phyloP scores from a whole-genome alignment of 345 rosid genomes.

The Moricandia arvensis region DNA sequence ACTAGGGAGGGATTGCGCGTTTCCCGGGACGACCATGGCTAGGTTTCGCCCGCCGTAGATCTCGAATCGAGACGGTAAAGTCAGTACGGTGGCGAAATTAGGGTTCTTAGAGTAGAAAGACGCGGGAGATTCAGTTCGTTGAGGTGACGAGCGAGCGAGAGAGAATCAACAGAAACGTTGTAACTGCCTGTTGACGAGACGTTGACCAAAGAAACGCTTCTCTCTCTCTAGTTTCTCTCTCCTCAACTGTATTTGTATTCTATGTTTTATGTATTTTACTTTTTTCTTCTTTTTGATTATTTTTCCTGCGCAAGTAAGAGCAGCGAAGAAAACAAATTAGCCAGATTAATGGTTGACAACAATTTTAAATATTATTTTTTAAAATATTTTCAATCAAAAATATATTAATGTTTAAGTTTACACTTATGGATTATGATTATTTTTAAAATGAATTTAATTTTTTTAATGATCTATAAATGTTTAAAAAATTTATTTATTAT shows the following conservation, averaged over 20 bases:
- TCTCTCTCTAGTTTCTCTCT: constrained; percentile 19
- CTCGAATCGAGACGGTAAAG: constrained; percentile 14
- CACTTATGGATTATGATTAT: too few relatives aligned
- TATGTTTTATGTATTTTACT: too few relatives aligned
- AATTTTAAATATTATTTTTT: too few relatives aligned
- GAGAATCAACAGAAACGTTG: constrained; percentile 49
- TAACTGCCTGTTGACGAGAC: constrained; percentile 52
- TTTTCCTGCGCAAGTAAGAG: too few relatives aligned
- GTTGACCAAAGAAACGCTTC: constrained; percentile 28
- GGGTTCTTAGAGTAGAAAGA: constrained; percentile 43
- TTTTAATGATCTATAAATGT: too few relatives aligned
- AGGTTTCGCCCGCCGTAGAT: constrained; percentile 28
- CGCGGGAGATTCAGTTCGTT: constrained; percentile 31
- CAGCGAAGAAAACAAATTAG: too few relatives aligned
- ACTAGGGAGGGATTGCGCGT: constrained; percentile 42
- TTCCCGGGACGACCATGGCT: constrained; percentile 66
- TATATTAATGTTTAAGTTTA: too few relatives aligned
- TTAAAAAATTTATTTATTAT: too few relatives aligned
- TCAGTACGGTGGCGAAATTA: constrained; percentile 40
- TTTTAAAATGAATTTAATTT: too few relatives aligned
- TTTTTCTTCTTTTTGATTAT: too few relatives aligned
- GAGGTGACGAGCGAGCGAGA: neutral
- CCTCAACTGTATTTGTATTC: neutral
- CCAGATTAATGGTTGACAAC: too few relatives aligned
- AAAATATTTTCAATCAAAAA: too few relatives aligned